Percentiles rank a stretch among this genome's conserved stretches.
These are phyloP conservation scores for Puccinia polysora DNA, from an alignment of 1,284 basidiomycete species.

Conservation along the genomic window DNA sequence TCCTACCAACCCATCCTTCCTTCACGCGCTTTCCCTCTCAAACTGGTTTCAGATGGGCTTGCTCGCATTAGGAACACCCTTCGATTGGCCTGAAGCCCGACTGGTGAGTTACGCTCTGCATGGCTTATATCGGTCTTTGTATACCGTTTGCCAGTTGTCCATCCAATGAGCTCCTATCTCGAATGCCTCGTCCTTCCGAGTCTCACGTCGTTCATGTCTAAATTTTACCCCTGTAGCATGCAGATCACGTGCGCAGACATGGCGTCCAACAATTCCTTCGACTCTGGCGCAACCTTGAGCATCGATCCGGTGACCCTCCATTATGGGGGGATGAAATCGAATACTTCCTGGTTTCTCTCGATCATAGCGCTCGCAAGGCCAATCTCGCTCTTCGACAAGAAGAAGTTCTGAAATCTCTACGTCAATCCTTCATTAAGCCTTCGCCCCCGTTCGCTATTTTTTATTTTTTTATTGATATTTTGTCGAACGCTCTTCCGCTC, in stretches of 20 bases:
- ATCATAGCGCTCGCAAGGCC: constrained; percentile 72
- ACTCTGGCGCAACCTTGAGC: constrained; percentile 86
- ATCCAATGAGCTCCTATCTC: too few species aligned
- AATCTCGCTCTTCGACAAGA: constrained; percentile 84
- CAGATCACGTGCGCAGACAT: constrained; percentile 83
- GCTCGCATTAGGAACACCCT: constrained; percentile 85
- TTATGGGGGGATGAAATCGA: constrained; percentile 99
- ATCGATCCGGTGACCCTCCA: constrained; percentile 81
- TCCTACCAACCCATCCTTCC: too few species aligned
- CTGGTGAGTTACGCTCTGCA: constrained; percentile 45
- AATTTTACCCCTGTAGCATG: too few species aligned
- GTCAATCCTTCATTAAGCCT: constrained; percentile 42
- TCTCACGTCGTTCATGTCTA: too few species aligned
- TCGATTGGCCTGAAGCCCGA: constrained; percentile 85
- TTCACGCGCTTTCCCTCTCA: too few species aligned
- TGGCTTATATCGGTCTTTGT: too few species aligned
- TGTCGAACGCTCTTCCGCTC: too few species aligned
- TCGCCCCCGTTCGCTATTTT: constrained; percentile 10
- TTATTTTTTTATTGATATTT: too few species aligned
- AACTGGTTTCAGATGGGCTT: too few species aligned
- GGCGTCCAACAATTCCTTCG: constrained; percentile 93
- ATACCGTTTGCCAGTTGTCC: too few species aligned
- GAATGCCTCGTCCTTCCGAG: too few species aligned
- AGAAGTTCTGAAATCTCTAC: constrained; percentile 68
- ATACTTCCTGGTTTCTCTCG: constrained; percentile 88